A percentile compares a stretch with the other conserved stretches of the same genome.
These are phyloP conservation scores for Lagenaria siceraria DNA, from an alignment of 306 rosid species.

Conservation along the genomic window DNA sequence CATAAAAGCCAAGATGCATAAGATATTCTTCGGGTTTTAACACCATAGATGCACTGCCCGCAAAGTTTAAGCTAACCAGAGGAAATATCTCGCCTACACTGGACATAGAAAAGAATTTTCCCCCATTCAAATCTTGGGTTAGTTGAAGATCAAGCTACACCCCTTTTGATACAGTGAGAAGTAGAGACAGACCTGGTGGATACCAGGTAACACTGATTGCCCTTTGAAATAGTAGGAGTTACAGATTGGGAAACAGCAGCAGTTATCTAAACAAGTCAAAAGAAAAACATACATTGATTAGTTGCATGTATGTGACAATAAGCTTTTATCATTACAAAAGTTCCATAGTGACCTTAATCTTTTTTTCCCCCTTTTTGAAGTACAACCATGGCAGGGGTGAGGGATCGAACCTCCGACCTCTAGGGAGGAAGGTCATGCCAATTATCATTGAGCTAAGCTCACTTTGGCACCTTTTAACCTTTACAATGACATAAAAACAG, in stretches of 20 bases:
- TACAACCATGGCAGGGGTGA: too few species aligned
- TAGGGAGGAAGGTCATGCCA: too few species aligned
- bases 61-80: conserved; percentile 73
- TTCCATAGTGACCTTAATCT: neutral
- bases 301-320: neutral
- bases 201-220: conserved; percentile 75
- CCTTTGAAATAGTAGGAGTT: conserved; percentile 47
- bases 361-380: too few species aligned
- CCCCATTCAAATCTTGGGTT: conserved; percentile 16
- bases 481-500: neutral
- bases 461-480: neutral
- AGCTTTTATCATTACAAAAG: neutral
- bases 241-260: conserved; percentile 53
- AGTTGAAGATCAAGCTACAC: neutral
- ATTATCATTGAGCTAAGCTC: too few species aligned
- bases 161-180: neutral
- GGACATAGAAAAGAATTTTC: conserved; percentile 22
- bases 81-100: conserved; percentile 68
- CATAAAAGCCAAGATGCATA: conserved; percentile 37
- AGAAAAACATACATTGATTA: conserved; percentile 15
- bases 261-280: conserved; percentile 40
- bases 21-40: conserved; percentile 90
- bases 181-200: conserved; percentile 43
- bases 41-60: conserved; percentile 70
- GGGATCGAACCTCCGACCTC: too few species aligned